A percentile compares a stretch with the other conserved stretches of the same genome.
Conservation (phyloP, 441 rosid species). For the Rhodomyrtus psidioides region DNA sequence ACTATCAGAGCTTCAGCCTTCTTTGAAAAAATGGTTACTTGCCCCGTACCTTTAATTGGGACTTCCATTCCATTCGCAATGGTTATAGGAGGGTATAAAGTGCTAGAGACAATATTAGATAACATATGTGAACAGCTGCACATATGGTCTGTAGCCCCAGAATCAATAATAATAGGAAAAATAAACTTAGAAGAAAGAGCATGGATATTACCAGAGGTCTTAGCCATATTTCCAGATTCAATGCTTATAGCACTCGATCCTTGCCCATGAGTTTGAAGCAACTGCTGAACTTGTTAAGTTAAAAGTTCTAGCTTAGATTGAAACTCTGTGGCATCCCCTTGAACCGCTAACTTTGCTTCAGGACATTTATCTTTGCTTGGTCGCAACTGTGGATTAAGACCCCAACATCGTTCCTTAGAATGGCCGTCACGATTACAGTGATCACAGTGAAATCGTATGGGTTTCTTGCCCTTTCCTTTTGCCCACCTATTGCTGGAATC, state of each 20-base stretch:
- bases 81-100: neutral
- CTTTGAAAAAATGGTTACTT: neutral
- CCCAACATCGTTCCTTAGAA: neutral
- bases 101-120: neutral
- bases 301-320: neutral
- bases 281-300: neutral
- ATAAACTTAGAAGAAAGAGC: neutral
- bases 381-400: neutral
- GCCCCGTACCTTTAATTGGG: neutral
- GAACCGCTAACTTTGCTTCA: neutral
- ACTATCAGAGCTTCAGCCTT: neutral
- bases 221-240: neutral
- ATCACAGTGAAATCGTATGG: neutral
- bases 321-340: neutral
- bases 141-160: neutral
- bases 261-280: neutral
- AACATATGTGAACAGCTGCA: neutral
- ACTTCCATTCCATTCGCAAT: neutral
- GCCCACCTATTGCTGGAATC: neutral
- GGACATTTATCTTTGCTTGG: neutral
- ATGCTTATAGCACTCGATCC: neutral
- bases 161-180: neutral
- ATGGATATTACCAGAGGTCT: neutral
- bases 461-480: neutral
- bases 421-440: neutral